These are phyloP conservation scores for Meyerozyma athensensis DNA, from an alignment of 1,139 yeast species.

Conservation along the genomic window DNA sequence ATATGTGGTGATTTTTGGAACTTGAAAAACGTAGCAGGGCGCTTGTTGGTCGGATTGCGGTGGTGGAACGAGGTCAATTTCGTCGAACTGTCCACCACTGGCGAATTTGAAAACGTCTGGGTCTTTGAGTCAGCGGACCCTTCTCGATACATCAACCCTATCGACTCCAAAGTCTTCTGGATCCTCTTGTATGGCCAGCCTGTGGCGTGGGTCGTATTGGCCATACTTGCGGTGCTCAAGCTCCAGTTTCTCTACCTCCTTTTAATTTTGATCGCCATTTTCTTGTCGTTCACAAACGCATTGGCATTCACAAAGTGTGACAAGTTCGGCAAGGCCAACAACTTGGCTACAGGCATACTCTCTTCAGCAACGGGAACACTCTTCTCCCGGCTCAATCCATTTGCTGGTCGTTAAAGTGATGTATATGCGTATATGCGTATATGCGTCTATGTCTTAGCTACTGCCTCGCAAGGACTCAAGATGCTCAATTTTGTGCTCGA, in stretches of 20 bases:
- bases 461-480: neutral
- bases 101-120: conserved; percentile 69
- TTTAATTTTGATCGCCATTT: conserved; percentile 59
- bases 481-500: conserved; percentile 1
- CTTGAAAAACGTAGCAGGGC: conserved; percentile 84
- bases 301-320: conserved; percentile 90
- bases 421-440: neutral
- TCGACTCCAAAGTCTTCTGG: conserved; percentile 91
- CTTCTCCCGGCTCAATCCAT: conserved; percentile 49
- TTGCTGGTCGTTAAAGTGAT: conserved; percentile 13
- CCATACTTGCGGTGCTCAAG: conserved; percentile 70
- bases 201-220: conserved; percentile 67
- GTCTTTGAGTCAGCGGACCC: conserved; percentile 88
- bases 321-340: conserved; percentile 79
- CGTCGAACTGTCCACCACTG: conserved; percentile 38
- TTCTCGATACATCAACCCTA: conserved; percentile 76
- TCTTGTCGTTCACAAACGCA: conserved; percentile 74
- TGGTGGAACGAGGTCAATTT: conserved; percentile 83
- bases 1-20: conserved; percentile 93
- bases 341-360: conserved; percentile 45
- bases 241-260: conserved; percentile 72
- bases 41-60: conserved; percentile 83
- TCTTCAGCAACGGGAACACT: conserved; percentile 46
- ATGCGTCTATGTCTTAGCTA: neutral
- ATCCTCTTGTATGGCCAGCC: conserved; percentile 70